These are phyloP conservation scores for Pythium sukuiense DNA, from an alignment of 352 stramenopile species.

Conservation along the genomic window DNA sequence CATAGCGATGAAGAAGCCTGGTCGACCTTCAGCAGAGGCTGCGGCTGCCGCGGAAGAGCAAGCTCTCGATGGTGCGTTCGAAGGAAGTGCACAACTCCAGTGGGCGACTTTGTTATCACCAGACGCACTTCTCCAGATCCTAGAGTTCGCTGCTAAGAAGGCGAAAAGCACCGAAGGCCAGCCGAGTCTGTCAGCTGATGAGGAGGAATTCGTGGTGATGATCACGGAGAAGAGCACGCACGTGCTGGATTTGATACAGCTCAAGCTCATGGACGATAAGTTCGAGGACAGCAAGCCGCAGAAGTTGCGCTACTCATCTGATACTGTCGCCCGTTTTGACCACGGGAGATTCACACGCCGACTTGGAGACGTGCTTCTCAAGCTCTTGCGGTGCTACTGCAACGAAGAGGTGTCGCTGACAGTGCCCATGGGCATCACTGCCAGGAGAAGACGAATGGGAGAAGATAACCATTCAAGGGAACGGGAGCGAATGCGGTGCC, in stretches of 20 bases:
- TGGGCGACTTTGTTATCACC: constrained; percentile 23
- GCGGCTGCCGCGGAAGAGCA: not conserved
- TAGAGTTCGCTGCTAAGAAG: constrained; percentile 11
- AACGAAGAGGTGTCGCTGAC: constrained; percentile 18
- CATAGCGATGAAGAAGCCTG: not conserved
- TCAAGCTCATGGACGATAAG: constrained; percentile 21
- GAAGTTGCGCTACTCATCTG: constrained; percentile 20
- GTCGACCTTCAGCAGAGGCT: too few relatives aligned
- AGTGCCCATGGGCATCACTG: constrained; percentile 5
- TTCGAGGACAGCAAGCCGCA: not conserved
- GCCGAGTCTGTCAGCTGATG: constrained; percentile 5
- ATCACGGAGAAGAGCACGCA: constrained; percentile 29
- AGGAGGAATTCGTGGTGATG: constrained; percentile 21
- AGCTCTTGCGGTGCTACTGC: constrained; percentile 11
- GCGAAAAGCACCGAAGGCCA: not conserved
- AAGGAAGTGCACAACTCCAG: constrained; percentile 10
- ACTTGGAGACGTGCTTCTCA: constrained; percentile 12
- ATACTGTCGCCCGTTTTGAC: constrained; percentile 13
- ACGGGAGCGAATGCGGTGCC: constrained; percentile 8
- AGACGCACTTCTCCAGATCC: constrained; percentile 15
- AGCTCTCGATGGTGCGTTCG: constrained; percentile 2
- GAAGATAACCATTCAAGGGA: constrained; percentile 6
- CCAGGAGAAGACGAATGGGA: not conserved
- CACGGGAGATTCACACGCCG: constrained; percentile 19
- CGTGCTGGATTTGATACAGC: constrained; percentile 31